Conservation (phyloP, 495 filamentous ascomycete species). For the Aspergillus avenaceus region DNA sequence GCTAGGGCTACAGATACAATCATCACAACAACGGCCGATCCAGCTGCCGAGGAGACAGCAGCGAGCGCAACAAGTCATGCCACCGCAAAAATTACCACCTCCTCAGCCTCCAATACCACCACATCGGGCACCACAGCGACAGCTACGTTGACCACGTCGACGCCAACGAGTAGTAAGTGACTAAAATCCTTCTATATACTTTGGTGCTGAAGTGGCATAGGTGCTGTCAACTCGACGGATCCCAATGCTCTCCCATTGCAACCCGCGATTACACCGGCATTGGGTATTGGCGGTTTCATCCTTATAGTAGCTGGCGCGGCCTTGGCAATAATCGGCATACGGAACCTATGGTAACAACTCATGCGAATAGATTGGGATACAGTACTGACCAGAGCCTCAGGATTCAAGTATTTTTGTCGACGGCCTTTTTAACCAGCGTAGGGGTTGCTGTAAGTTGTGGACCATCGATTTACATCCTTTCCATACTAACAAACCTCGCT, state of each 20-base stretch:
- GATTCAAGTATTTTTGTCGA: conserved; percentile 77
- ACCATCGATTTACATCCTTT: neutral
- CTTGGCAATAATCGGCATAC: conserved; percentile 77
- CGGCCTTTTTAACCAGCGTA: conserved; percentile 67
- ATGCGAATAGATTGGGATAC: neutral
- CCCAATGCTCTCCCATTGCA: conserved; percentile 58
- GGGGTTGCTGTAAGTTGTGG: conserved; percentile 57
- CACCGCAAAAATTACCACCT: conserved; percentile 14
- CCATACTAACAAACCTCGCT: conserved; percentile 6
- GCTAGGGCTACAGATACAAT: conserved; percentile 9
- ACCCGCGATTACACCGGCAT: conserved; percentile 73
- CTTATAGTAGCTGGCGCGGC: conserved; percentile 64
- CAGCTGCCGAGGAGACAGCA: conserved; percentile 3
- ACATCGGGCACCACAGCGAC: conserved; percentile 12
- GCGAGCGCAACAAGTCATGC: conserved; percentile 10
- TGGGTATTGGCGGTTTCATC: conserved; percentile 73
- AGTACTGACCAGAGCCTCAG: conserved; percentile 24
- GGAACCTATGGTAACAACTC: conserved; percentile 60
- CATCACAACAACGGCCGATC: conserved; percentile 5
- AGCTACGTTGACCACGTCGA: conserved; percentile 15
- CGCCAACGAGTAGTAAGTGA: conserved; percentile 12
- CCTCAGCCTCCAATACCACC: conserved; percentile 10
- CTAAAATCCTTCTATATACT: conserved; percentile 10
- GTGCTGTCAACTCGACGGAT: conserved; percentile 18
- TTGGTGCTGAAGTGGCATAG: conserved; percentile 6